Base-by-base conservation (phyloP, 306 rosid genomes). In the Prinsepia uniflora region DNA sequence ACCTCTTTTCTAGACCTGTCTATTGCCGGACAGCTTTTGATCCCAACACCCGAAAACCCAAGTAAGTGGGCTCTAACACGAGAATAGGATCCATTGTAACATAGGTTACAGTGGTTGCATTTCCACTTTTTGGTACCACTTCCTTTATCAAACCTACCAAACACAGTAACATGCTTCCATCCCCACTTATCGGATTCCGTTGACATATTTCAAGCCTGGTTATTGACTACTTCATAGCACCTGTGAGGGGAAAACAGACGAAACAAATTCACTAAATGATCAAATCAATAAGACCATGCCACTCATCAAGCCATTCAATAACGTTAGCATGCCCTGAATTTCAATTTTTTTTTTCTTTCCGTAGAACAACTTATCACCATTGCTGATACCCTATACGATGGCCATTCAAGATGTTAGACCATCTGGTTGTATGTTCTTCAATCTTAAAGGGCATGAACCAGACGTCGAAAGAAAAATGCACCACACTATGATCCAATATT, bases 141-240 rank as follows among this genome's bases (percentile, higher is more conserved):
- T 78, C 87, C 89, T 78, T 84, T 87, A 78, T 87, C 92, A 70
- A 87, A 84, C 20, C 92, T 88, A 72, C 87, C 87, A 63, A 84
- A 84, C 73, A 84, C 81, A 75, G 82, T 80, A 24, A 84, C 92
- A 63, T 87, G 92, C 68, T 82, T 83, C 86, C 87, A 84, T 39
- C 84, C 84, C 87, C 89, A 84, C 75, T 82, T 87, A 65, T 87
- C 89, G 63, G 81, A 84, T 43, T 84, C 79, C 2, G 80, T 68
- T 39, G 78, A 78, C 92, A 84, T 82, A 52, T 59, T 82, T 69
- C 80, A 63, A 54, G 34, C 43, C n/a, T 18, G 14, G 56, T 7
- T 65, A 50, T 13, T 2, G 60, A 56, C 41, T 15, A 65, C 72
- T 65, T 58, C 24, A 73, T 50, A 19, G 12, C 24, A 59, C 18